These are phyloP conservation scores for Bjerkandera adusta DNA, from an alignment of 1,284 basidiomycete genomes.

Conservation along the genomic window DNA sequence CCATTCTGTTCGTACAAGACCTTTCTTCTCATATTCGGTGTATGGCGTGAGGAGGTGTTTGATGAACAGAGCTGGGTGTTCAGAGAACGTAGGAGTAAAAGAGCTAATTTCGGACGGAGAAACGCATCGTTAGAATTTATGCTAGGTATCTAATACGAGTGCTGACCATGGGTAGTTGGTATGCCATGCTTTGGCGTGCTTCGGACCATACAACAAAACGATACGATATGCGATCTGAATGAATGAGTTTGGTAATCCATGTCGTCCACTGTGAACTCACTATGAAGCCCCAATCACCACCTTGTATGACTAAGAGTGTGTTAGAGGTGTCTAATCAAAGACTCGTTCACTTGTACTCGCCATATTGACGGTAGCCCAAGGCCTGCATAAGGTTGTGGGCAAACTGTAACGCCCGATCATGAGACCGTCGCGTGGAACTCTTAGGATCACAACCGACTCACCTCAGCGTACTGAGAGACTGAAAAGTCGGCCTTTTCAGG, in stretches of 20 bases:
- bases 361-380: slow-evolving; percentile 47
- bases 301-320: slow-evolving; percentile 37
- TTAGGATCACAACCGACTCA: background rate
- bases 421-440: no score
- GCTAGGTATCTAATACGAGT: background rate
- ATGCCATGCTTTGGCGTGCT: slow-evolving; percentile 36
- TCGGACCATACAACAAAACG: slow-evolving; percentile 29
- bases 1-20: slow-evolving; percentile 18
- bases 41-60: slow-evolving; percentile 26
- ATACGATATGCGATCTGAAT: slow-evolving; percentile 31
- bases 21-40: slow-evolving; percentile 21
- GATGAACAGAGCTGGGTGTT: slow-evolving; percentile 27
- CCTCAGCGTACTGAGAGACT: slow-evolving; percentile 26
- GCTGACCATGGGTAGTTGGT: slow-evolving; percentile 33
- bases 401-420: no score
- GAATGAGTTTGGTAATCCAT: background rate
- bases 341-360: slow-evolving; percentile 25
- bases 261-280: slow-evolving; percentile 24
- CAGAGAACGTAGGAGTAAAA: slow-evolving; percentile 20
- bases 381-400: slow-evolving; percentile 44
- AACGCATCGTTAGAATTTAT: no score
- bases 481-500: slow-evolving; percentile 30
- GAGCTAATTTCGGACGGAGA: slow-evolving; percentile 15
- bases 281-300: slow-evolving; percentile 45
- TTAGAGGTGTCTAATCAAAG: background rate